A percentile compares a stretch with the other conserved stretches of the same genome.
These are phyloP conservation scores for Incumbomyces lentus DNA, from an alignment of 2,329 filamentous ascomycete genomes.

Conservation along the genomic window DNA sequence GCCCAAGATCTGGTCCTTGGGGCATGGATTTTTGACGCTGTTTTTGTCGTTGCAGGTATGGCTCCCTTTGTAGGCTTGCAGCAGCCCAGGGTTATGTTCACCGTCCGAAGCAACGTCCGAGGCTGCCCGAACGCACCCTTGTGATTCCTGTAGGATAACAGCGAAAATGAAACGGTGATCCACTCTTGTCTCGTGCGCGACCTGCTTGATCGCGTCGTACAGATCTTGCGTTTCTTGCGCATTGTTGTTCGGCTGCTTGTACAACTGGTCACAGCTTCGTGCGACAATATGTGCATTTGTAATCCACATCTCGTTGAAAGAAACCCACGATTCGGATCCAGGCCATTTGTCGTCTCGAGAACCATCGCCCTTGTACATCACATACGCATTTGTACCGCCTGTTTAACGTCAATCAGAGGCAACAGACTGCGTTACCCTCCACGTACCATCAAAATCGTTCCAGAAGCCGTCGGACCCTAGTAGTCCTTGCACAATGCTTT, in stretches of 20 bases:
- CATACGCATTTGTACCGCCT: slow-evolving; percentile 24
- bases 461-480: slow-evolving; percentile 18
- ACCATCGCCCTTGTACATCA: slow-evolving; percentile 24
- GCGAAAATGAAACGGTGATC: slow-evolving; percentile 35
- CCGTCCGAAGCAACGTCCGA: slow-evolving; percentile 29
- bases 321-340: slow-evolving; percentile 22
- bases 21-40: slow-evolving; percentile 30
- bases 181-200: slow-evolving; percentile 26
- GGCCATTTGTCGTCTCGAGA: slow-evolving; percentile 25
- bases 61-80: slow-evolving; percentile 35
- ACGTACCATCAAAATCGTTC: slow-evolving; percentile 18
- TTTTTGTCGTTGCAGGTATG: slow-evolving; percentile 29
- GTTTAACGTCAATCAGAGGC: slow-evolving; percentile 4
- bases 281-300: slow-evolving; percentile 28
- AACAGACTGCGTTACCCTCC: neutral
- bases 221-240: slow-evolving; percentile 29
- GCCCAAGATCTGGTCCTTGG: slow-evolving; percentile 24
- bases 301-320: slow-evolving; percentile 20
- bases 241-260: slow-evolving; percentile 27
- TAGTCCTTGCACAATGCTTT: slow-evolving; percentile 14
- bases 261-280: slow-evolving; percentile 27
- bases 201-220: slow-evolving; percentile 27
- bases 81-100: slow-evolving; percentile 37
- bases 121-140: slow-evolving; percentile 36
- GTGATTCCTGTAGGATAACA: slow-evolving; percentile 37